These are phyloP conservation scores for Aspergillus conjunctus DNA, from an alignment of 495 filamentous ascomycete genomes.

Conservation along the genomic window DNA sequence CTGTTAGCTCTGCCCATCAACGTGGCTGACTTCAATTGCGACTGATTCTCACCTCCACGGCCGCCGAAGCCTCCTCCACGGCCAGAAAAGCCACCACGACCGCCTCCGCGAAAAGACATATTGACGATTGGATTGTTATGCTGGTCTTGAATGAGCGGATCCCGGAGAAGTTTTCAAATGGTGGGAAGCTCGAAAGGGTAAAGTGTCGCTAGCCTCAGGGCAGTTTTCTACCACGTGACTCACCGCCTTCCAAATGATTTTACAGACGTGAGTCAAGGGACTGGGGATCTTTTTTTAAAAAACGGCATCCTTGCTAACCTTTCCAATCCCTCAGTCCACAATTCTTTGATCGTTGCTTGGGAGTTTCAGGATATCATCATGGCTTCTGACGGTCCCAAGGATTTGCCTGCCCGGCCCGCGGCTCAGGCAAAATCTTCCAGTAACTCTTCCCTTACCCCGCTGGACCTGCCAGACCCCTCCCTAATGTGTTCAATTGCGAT, in stretches of 20 bases:
- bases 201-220: slow-evolving; percentile 50
- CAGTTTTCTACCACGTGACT: slow-evolving; percentile 44
- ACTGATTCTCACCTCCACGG: slow-evolving; percentile 42
- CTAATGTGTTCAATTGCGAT: slow-evolving; percentile 32
- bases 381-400: slow-evolving; percentile 45
- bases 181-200: slow-evolving; percentile 53
- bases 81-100: slow-evolving; percentile 50
- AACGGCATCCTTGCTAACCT: slow-evolving; percentile 26
- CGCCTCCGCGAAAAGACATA: slow-evolving; percentile 59
- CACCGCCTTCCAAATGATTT: slow-evolving; percentile 43
- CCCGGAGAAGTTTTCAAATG: slow-evolving; percentile 52
- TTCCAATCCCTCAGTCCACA: slow-evolving; percentile 15
- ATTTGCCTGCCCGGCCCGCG: slow-evolving; percentile 44
- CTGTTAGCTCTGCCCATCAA: slow-evolving; percentile 36
- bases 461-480: slow-evolving; percentile 28
- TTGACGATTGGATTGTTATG: slow-evolving; percentile 34
- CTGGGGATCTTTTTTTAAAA: slow-evolving; percentile 11
- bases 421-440: slow-evolving; percentile 35
- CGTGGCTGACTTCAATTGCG: slow-evolving; percentile 7
- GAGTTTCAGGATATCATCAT: slow-evolving; percentile 28
- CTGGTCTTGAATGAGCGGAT: slow-evolving; percentile 30
- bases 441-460: slow-evolving; percentile 24
- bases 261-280: slow-evolving; percentile 19
- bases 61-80: slow-evolving; percentile 52
- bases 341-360: slow-evolving; percentile 27